Conservation (phyloP, 805 yeast genomes). For the Pichia insulana region DNA sequence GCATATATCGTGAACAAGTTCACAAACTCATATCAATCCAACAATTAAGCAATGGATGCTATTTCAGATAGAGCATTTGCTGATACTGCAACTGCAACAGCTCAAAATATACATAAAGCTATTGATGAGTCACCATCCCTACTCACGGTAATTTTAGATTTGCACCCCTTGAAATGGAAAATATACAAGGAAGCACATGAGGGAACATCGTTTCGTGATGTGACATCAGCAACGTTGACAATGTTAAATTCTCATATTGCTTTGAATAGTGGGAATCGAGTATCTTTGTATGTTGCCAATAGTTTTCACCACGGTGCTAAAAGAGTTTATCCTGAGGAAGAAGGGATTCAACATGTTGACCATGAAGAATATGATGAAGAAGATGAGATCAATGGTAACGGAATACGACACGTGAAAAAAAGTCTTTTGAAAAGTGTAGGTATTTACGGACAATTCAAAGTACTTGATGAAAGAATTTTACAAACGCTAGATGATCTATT, state of each 20-base stretch:
- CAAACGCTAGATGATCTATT: conserved; percentile 45
- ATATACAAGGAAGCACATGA: conserved; percentile 29
- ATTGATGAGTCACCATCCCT: conserved; percentile 69
- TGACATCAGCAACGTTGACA: conserved; percentile 59
- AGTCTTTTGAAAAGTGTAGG: conserved; percentile 37
- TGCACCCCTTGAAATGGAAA: conserved; percentile 65
- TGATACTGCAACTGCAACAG: conserved; percentile 13
- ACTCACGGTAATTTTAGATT: conserved; percentile 68
- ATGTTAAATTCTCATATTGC: conserved; percentile 84
- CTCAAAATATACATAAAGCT: conserved; percentile 16
- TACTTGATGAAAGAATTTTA: conserved; percentile 67
- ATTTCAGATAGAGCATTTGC: conserved; percentile 52
- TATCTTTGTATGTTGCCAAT: conserved; percentile 72
- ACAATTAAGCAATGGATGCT: conserved; percentile 47
- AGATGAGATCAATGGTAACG: conserved; percentile 6
- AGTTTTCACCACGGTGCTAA: conserved; percentile 48
- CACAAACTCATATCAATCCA: too few species aligned
- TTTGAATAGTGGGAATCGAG: conserved; percentile 72
- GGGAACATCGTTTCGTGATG: conserved; percentile 43
- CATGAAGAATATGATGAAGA: conserved; percentile 1
- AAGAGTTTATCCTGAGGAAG: conserved; percentile 54
- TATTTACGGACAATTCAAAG: conserved; percentile 80
- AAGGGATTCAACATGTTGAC: conserved; percentile 8
- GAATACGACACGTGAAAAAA: conserved; percentile 2
- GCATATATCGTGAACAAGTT: too few species aligned